Conservation (phyloP, 2,329 filamentous ascomycete species). For the Alternaria triticimaculans region DNA sequence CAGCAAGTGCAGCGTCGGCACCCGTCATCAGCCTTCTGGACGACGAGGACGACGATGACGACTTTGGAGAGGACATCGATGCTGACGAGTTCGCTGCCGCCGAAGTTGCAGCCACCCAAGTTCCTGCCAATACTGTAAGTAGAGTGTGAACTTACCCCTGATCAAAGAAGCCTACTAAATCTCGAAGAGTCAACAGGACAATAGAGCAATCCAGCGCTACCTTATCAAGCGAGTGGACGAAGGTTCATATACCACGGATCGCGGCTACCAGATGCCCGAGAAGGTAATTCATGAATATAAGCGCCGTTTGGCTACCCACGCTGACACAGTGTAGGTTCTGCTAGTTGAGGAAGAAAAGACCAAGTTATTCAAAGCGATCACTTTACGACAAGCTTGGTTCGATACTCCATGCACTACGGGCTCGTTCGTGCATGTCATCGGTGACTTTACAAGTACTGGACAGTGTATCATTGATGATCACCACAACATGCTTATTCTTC, state of each 20-base stretch:
- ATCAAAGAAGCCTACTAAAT: conserved; percentile 63
- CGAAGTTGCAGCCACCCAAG: conserved; percentile 76
- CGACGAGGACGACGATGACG: conserved; percentile 55
- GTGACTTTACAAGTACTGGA: conserved; percentile 71
- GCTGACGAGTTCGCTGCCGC: conserved; percentile 72
- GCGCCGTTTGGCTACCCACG: not conserved
- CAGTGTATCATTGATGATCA: conserved; percentile 84
- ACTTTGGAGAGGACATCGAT: conserved; percentile 75
- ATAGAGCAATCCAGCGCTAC: conserved; percentile 84
- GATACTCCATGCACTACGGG: conserved; percentile 77
- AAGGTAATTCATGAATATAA: conserved; percentile 63
- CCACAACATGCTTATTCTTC: conserved; percentile 84
- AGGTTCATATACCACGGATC: conserved; percentile 69
- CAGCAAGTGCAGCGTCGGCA: conserved; percentile 11
- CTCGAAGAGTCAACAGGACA: conserved; percentile 69
- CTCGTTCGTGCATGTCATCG: conserved; percentile 86
- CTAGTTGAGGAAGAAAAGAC: conserved; percentile 80
- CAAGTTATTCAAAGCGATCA: conserved; percentile 70
- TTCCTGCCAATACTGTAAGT: conserved; percentile 62
- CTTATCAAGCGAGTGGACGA: conserved; percentile 77
- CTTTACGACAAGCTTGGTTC: conserved; percentile 84
- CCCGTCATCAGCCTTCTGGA: conserved; percentile 39
- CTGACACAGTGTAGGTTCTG: conserved; percentile 68
- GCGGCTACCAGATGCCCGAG: conserved; percentile 67
- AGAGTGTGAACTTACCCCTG: conserved; percentile 35